Base-by-base conservation (phyloP, 2,329 filamentous ascomycete genomes). In the Aspergillus neotritici region DNA sequence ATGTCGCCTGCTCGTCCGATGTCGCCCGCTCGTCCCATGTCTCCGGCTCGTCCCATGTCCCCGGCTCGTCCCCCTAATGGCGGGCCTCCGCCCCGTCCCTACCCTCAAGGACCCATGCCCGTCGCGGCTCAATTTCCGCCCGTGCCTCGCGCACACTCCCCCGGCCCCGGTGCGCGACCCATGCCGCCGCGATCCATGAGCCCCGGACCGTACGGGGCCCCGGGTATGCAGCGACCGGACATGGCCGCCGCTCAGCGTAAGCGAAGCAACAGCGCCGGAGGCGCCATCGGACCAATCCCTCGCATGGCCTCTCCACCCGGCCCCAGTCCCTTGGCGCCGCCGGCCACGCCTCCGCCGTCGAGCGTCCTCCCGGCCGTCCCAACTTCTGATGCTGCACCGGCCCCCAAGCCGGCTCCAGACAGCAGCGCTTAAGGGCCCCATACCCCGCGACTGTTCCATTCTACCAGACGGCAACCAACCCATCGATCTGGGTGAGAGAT, bases 371-470 rank as follows among this genome's bases (percentile, higher is more conserved):
- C 61, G 50, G 69, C 71, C 5, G 72, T 76, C 53, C 72, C 73
- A 31, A 61, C 55, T 34, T 57, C 55, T 36, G 47, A 59, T 51
- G 37, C 65, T 50, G 41, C 61, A 55, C 43, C 65, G 63, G 43
- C 60, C 66, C 31, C 61, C 43, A 80, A 81, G 60, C 76, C 78
- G 17, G 72, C 81, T 32, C 75, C 77, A 5, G 75, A 75, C 30
- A 76, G 78, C 60, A 37, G 45, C 34, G 34, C 39, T 31, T 53
- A 51, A 49, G 52, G 44, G 49, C 32, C 14, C 33, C 39, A 21
- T 39, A 17, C 9, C 9, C 40, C 11, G 30, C 45, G 14, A 43
- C 28, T 32, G 36, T 38, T 33, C 29, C 21, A 25, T 25, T 25
- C 7, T 25, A 25, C 21, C 7, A 25, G 21, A 25, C 21, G 21